These are phyloP conservation scores for Yamadazyma jaroonii DNA, from an alignment of 1,139 yeast genomes.

Conservation along the genomic window DNA sequence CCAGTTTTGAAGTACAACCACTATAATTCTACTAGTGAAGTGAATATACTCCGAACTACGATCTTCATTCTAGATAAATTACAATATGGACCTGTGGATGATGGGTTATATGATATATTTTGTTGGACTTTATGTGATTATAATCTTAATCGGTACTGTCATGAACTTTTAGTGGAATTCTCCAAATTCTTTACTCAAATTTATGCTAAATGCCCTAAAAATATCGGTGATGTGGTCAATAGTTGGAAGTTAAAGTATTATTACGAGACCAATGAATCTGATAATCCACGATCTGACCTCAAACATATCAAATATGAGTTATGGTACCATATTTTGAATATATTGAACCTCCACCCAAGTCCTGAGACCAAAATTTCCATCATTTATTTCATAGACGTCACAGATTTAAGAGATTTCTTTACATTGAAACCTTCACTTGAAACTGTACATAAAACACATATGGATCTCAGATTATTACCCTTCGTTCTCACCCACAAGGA, in stretches of 20 bases:
- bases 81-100: too few species aligned
- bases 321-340: slow-evolving; percentile 2
- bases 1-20: slow-evolving; percentile 6
- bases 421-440: neutral
- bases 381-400: neutral
- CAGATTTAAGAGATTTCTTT: neutral
- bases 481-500: neutral
- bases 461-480: slow-evolving; percentile 13
- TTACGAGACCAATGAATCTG: neutral
- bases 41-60: slow-evolving; percentile 7
- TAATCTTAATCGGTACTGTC: slow-evolving; percentile 14
- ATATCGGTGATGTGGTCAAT: neutral
- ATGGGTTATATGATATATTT: slow-evolving; percentile 7
- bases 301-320: neutral
- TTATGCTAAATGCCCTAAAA: slow-evolving; percentile 2
- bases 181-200: slow-evolving; percentile 4
- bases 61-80: slow-evolving; percentile 7
- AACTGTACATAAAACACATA: slow-evolving; percentile 9
- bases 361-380: slow-evolving; percentile 4
- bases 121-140: slow-evolving; percentile 17
- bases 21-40: slow-evolving; percentile 3
- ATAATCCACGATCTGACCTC: neutral
- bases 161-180: slow-evolving; percentile 10
- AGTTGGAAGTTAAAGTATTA: neutral
- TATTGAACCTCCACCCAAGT: neutral